A percentile compares a stretch with the other conserved stretches of the same genome.
Conservation (phyloP, 495 filamentous ascomycete genomes). For the Penicillium samsonianum region DNA sequence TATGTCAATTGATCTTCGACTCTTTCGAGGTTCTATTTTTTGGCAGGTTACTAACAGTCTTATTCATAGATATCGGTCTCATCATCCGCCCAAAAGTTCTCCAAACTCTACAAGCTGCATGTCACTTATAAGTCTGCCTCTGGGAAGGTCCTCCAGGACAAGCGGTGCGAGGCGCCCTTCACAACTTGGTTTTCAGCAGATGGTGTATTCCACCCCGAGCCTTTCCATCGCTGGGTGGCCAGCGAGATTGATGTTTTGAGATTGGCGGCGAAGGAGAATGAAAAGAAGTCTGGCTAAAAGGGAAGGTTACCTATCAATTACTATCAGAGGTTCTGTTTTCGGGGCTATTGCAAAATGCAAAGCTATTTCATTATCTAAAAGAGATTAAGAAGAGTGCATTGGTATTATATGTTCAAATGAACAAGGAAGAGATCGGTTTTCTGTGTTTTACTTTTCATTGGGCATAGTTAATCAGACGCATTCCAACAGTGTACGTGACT, state of each 20-base stretch:
- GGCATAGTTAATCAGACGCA: not conserved
- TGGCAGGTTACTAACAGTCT: not conserved
- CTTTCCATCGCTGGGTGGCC: constrained; percentile 81
- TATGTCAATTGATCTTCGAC: constrained; percentile 27
- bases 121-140: constrained; percentile 55
- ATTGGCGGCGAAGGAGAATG: constrained; percentile 60
- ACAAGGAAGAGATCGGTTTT: not conserved
- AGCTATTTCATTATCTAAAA: not conserved
- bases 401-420: not conserved
- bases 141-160: constrained; percentile 45
- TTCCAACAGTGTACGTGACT: not conserved
- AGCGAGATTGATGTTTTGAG: constrained; percentile 67
- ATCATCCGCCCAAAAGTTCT: constrained; percentile 71
- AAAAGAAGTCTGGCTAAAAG: constrained; percentile 41
- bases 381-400: not conserved
- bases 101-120: constrained; percentile 73
- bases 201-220: constrained; percentile 78
- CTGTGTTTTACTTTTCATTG: not conserved
- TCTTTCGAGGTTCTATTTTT: not conserved
- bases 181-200: constrained; percentile 82
- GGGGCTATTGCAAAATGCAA: not conserved
- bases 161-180: constrained; percentile 68
- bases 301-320: not conserved
- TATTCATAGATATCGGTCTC: constrained; percentile 61
- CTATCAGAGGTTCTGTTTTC: not conserved